Base-by-base conservation (phyloP, 1,284 basidiomycete species). In the Boletus austroedulis region DNA sequence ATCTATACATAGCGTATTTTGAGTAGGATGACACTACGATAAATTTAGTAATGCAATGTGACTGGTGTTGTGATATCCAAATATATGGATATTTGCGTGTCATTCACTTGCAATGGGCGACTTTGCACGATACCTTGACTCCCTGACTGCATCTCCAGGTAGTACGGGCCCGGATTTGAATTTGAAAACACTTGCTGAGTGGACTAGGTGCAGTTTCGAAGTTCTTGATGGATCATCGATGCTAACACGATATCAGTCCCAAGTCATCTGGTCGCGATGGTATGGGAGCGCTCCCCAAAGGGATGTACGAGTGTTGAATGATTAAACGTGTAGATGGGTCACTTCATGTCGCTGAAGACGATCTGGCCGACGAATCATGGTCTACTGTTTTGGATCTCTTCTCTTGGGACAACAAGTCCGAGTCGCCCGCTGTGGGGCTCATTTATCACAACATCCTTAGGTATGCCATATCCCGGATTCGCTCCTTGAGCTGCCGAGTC, bases 381-480 rank as follows among this genome's bases (percentile, higher is more conserved):
- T 43, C 59, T n/a, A 70, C 74, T 23, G 66, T 76, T 46, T 55
- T 76, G 38, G 66, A 73, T 52, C 10, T 65, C 51, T 74, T 73
- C 50, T 43, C 48, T 17, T 40, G 1, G 8, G 36, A 59, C 19
- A 11, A 9, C 19, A 52, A 57, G 40, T 50, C 11, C 19, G 53
- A 57, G 40, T 50, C 57, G 1, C 40, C 53, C 21, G 7, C 2
- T 32, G 36, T 58, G 23, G 52, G 50, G n/a, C n/a, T 34, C 10
- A 45, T 68, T 17, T 58, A 52, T 52, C 55, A 60, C 48, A 60
- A 23, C n/a, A 21, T 70, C 32, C 46, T 63, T 24, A 41, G 50
- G 72, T 73, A 24, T 53, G 68, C 61, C 26, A 9, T 53, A n/a
- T 29, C 43, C 43, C 9, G 17, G 23, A 26, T 5, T 4, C 21